Base-by-base conservation (phyloP, 83 land plant species). In the Diphasiastrum complanatum region DNA sequence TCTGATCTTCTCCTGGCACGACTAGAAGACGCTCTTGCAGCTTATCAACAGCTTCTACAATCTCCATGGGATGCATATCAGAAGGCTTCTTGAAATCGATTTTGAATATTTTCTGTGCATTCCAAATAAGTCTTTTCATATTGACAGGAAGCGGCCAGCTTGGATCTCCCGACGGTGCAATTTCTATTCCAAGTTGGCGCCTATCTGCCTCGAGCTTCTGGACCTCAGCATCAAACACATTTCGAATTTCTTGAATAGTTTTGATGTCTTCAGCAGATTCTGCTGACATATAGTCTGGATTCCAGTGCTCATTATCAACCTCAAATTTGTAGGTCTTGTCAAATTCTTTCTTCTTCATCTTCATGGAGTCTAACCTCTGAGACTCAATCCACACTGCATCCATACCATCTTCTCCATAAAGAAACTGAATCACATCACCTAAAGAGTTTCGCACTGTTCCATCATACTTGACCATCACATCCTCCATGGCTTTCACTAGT, bases 391-490 rank as follows among this genome's bases (percentile, higher is more conserved):
- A 95, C 29, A 95, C 96, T 62, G 96, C 78, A 78, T 95, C 99
- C 86, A 95, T 86, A 20, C 99, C 99, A 79, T 95, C 99, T 65
- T 95, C 99, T 23, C 99, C 99, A 77, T 95, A 95, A 12, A 95
- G 84, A 67, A 95, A 95, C 64, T 95, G 99, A 59, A 95, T 89
- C 8, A 95, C 97, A 89, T 89, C 92, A 0, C 99, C 99, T 25
- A 86, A 68, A 1, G 99, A 95, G 36, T 95, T 95, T 25, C 99
- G 71, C 2, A 95, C 99, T 60, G 99, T 95, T 4, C 99, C 99
- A 79, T 95, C 99, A 77, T 95, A 95, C 62, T 89, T 89, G 18
- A 89, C 58, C 58, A 54, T 54, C 4, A 54, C 58, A 25, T 54
- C 58, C 29, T 54, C 58, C 58, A 54, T 54, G 5, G 58, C 58